Evolutionary conservation across 495 filamentous ascomycete genomes (phyloP).

Genomic region (Penicillium turbatum): DNA sequence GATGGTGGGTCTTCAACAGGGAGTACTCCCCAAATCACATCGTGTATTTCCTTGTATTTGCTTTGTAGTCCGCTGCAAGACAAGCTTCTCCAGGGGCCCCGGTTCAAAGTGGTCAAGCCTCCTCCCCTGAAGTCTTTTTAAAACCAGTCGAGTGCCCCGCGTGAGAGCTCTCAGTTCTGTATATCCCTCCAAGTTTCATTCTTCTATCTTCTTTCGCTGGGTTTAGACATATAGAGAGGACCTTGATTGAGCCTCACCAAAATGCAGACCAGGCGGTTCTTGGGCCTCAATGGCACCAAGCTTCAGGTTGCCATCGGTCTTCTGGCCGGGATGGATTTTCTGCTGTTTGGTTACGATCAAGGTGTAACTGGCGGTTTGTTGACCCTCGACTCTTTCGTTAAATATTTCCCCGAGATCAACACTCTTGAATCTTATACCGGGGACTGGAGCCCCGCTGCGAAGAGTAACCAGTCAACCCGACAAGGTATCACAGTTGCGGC

Average conservation of each 20-base stretch:
- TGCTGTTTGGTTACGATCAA: conserved; percentile 57
- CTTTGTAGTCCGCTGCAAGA: not conserved
- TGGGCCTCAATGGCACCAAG: conserved; percentile 61
- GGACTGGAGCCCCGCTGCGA: conserved; percentile 20
- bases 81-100: conserved; percentile 2
- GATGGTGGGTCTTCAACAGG: conserved; percentile 6
- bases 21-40: conserved; percentile 9
- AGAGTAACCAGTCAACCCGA: conserved; percentile 47
- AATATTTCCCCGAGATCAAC: conserved; percentile 55
- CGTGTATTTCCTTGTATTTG: not conserved
- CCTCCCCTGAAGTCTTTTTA: conserved; percentile 16
- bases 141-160: conserved; percentile 15
- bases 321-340: conserved; percentile 67
- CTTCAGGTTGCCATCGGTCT: conserved; percentile 65
- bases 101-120: conserved; percentile 10
- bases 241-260: conserved; percentile 7
- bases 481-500: conserved; percentile 62
- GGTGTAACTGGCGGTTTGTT: conserved; percentile 59
- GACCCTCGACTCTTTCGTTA: conserved; percentile 50
- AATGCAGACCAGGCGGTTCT: conserved; percentile 40
- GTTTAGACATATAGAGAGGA: not conserved
- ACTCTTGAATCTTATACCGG: conserved; percentile 30
- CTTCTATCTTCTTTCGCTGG: too few species aligned
- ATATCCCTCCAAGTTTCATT: too few species aligned
- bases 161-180: not conserved